Conservation (phyloP, 2,329 filamentous ascomycete genomes). For the Ophiostoma himal-ulmi region DNA sequence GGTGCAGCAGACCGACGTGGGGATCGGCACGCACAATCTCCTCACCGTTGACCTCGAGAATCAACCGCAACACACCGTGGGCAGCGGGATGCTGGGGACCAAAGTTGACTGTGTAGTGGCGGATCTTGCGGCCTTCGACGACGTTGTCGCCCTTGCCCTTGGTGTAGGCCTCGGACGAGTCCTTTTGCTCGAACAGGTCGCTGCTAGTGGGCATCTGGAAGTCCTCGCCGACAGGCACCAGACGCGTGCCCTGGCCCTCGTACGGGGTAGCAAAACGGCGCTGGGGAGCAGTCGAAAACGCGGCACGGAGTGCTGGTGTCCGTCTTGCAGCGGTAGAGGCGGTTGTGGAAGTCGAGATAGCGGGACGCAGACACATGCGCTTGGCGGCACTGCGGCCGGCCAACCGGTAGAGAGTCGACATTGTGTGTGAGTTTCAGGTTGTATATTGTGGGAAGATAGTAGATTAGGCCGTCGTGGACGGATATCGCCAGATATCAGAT, state of each 20-base stretch:
- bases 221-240: slow-evolving; percentile 60
- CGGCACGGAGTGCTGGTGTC: slow-evolving; percentile 39
- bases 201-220: slow-evolving; percentile 50
- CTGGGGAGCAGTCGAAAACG: slow-evolving; percentile 59
- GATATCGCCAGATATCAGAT: slow-evolving; percentile 1
- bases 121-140: slow-evolving; percentile 69
- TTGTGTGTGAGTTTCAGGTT: slow-evolving; percentile 26
- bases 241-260: slow-evolving; percentile 51
- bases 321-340: slow-evolving; percentile 19
- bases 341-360: slow-evolving; percentile 23
- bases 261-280: slow-evolving; percentile 51
- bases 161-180: slow-evolving; percentile 31
- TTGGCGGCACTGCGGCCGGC: slow-evolving; percentile 61
- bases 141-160: slow-evolving; percentile 42
- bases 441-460: not conserved
- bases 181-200: slow-evolving; percentile 29
- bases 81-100: slow-evolving; percentile 97
- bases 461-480: not conserved
- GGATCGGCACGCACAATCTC: slow-evolving; percentile 95
- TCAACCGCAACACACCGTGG: slow-evolving; percentile 94
- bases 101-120: slow-evolving; percentile 99
- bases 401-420: slow-evolving; percentile 69
- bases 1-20: slow-evolving; percentile 91
- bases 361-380: slow-evolving; percentile 54
- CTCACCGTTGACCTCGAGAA: slow-evolving; percentile 95